phyloP scores from a whole-genome alignment of 805 yeast genomes.

The Candida endomychidarum region DNA sequence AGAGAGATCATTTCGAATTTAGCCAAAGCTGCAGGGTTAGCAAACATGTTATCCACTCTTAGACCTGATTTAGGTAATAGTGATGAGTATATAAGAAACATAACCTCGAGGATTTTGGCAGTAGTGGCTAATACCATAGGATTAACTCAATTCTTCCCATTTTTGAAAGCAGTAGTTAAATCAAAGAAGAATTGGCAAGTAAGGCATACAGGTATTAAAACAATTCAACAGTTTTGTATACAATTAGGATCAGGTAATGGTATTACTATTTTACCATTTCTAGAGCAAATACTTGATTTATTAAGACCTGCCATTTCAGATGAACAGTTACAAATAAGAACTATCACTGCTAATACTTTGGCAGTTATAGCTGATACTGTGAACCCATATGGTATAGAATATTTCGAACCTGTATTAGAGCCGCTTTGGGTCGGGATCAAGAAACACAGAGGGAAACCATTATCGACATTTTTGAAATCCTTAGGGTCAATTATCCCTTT shows the following conservation, averaged over 20 bases:
- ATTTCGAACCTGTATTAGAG: conserved; percentile 72
- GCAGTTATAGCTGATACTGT: conserved; percentile 78
- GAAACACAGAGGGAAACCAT: conserved; percentile 71
- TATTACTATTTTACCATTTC: conserved; percentile 60
- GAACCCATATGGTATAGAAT: conserved; percentile 86
- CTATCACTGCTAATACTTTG: conserved; percentile 68
- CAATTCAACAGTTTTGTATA: conserved; percentile 72
- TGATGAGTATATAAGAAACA: conserved; percentile 77
- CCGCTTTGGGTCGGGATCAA: conserved; percentile 80
- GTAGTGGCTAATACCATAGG: conserved; percentile 82
- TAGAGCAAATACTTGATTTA: conserved; percentile 64
- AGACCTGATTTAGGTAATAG: conserved; percentile 80
- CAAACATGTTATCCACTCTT: conserved; percentile 73
- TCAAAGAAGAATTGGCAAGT: conserved; percentile 80
- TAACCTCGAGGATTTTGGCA: conserved; percentile 78
- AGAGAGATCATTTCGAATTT: conserved; percentile 73
- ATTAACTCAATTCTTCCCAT: conserved; percentile 68
- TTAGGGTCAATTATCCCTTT: conserved; percentile 80
- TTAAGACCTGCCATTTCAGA: conserved; percentile 60
- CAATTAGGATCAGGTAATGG: conserved; percentile 63
- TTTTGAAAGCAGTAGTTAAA: conserved; percentile 73
- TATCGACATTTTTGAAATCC: conserved; percentile 75
- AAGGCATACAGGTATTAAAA: conserved; percentile 77
- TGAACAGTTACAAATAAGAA: conserved; percentile 65
- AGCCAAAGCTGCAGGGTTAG: conserved; percentile 78